Evolutionary conservation across 306 rosid species (phyloP).

Genomic region (Quercus agrifolia): DNA sequence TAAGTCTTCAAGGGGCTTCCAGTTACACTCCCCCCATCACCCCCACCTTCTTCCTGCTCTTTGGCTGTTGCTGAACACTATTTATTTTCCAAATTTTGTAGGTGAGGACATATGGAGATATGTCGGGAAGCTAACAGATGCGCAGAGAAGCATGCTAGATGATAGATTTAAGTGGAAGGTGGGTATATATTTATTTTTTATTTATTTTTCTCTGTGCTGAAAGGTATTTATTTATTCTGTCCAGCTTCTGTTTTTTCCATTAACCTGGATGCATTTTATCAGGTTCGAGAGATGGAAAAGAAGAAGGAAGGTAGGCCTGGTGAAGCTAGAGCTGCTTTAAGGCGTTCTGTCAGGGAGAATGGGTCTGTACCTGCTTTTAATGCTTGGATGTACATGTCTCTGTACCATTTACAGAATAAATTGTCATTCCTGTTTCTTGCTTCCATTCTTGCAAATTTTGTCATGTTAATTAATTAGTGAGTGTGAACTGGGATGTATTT

Average conservation of each 20-base stretch:
- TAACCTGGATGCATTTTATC: conserved; percentile 16
- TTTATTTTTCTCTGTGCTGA: neutral
- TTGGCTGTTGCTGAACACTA: neutral
- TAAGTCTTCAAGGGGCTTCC: too few species aligned
- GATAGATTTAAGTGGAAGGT: conserved; percentile 99
- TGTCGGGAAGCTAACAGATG: conserved; percentile 94
- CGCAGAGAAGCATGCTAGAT: conserved; percentile 97
- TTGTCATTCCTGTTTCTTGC: neutral
- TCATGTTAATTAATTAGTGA: neutral
- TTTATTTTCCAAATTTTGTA: conserved; percentile 20
- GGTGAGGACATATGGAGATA: conserved; percentile 99
- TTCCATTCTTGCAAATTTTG: neutral
- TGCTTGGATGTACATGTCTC: neutral
- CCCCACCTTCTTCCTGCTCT: neutral
- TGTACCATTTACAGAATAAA: neutral
- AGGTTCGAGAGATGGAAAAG: conserved; percentile 98
- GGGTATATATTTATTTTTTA: conserved; percentile 7
- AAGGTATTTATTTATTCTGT: conserved; percentile 9
- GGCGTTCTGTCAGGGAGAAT: conserved; percentile 88
- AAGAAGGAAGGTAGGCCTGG: conserved; percentile 98
- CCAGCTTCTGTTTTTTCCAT: conserved; percentile 1
- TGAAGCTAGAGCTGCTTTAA: conserved; percentile 85
- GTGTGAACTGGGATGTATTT: neutral
- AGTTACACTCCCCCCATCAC: neutral
- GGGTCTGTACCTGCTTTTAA: conserved; percentile 42